Evolutionary conservation across 257 asterid genomes (phyloP), one percentile per base, ranked within the genome.

Genomic region (Jasminum sambac): DNA sequence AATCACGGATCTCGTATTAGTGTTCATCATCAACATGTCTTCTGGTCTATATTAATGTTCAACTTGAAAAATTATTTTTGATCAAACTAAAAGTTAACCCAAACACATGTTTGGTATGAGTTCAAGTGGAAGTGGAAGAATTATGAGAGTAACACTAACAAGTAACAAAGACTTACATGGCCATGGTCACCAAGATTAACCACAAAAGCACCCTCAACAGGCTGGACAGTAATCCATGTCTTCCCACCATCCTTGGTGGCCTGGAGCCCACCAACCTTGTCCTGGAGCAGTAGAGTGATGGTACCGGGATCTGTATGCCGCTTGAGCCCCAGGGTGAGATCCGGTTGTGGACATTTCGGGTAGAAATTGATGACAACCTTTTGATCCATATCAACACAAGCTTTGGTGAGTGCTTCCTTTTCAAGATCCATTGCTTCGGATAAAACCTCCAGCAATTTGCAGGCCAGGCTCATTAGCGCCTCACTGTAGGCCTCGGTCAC

Each of bases 251-350:
- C 98, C 10, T 83, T 87, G 66, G 99, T 95, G 57, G 92, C 96
- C 61, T 94, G 99, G 14, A 94, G 84, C 40, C 99, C 99, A 11
- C 98, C 99, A 23, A 95, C 96, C 62, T 83, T 89, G 55, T 95
- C 99, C 65, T 95, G 98, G 37, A 91, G 83, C 83, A 95, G 65
- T 1, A 95, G 78, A 2, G 99, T 89, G 0, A 95, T 91, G 14
- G 90, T 81, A 23, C 98, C 98, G 36, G 99, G 99, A 81, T 95
- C 99, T 0, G 99, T 95, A 60, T 91, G 99, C 14, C 96, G 74
- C 78, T 89, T 88, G 4, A 89, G 82, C 3, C 99, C 99, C 38
- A 95, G 78, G 0, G 98, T 82, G 23, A 91, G 90, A 34, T 86
- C 81, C 2, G 99, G 98, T 11, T 88, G 87, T 2, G 99, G 99